A percentile compares a stretch with the other conserved stretches of the same genome.
phyloP scores from a whole-genome alignment of 768 basidiomycete species.

The Panus rudis region DNA sequence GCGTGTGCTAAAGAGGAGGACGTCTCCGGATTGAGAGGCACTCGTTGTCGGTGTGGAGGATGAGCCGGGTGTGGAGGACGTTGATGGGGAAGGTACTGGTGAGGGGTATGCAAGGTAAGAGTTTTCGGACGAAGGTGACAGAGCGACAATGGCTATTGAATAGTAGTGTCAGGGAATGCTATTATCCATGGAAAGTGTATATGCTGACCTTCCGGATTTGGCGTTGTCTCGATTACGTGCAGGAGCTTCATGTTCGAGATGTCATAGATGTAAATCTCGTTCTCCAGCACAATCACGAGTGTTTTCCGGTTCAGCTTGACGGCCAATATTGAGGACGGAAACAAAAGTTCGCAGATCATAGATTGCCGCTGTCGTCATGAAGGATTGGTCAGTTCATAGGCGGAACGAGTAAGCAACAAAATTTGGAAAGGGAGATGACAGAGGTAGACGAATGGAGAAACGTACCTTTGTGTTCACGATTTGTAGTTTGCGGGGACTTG shows the following conservation, averaged over 20 bases:
- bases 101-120: slow-evolving; percentile 97
- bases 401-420: neutral
- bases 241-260: slow-evolving; percentile 97
- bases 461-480: slow-evolving; percentile 97
- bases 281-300: slow-evolving; percentile 90
- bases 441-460: neutral
- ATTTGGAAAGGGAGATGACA: neutral
- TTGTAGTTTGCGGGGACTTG: slow-evolving; percentile 88
- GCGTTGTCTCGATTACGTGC: slow-evolving; percentile 94
- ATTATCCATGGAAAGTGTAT: neutral
- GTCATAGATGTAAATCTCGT: slow-evolving; percentile 99
- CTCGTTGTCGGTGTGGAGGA: slow-evolving; percentile 29
- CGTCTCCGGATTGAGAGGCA: slow-evolving; percentile 62
- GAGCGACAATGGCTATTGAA: slow-evolving; percentile 77
- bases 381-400: neutral
- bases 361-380: slow-evolving; percentile 83
- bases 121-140: slow-evolving; percentile 89
- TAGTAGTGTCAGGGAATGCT: slow-evolving; percentile 4
- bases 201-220: slow-evolving; percentile 83
- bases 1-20: slow-evolving; percentile 91
- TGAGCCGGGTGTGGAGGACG: slow-evolving; percentile 36
- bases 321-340: slow-evolving; percentile 93
- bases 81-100: slow-evolving; percentile 77
- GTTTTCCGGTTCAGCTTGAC: slow-evolving; percentile 98
- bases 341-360: slow-evolving; percentile 97